These are phyloP conservation scores for Leccinellum rugosiceps DNA, from an alignment of 768 basidiomycete genomes.

Conservation along the genomic window DNA sequence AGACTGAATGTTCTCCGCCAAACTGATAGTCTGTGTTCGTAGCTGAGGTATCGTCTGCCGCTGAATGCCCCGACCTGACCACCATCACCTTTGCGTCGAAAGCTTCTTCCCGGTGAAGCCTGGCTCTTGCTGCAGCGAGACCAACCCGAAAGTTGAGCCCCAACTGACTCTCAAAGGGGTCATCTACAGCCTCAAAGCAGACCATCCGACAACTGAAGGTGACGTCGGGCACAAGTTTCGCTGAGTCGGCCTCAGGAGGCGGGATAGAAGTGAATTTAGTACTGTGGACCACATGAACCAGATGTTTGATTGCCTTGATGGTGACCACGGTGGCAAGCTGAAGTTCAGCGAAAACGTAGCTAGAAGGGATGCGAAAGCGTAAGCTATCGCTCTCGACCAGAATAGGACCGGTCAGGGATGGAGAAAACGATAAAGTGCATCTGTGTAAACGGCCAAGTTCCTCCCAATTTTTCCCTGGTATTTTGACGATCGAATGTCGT, in stretches of 20 bases:
- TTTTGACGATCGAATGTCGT: conserved; percentile 33
- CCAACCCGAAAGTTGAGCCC: conserved; percentile 75
- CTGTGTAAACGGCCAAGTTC: conserved; percentile 62
- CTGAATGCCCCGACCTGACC: conserved; percentile 36
- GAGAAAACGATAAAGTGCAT: conserved; percentile 42
- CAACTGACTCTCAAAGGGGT: conserved; percentile 75
- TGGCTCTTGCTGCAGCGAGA: conserved; percentile 61
- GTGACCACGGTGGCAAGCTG: conserved; percentile 67
- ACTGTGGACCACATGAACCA: conserved; percentile 51
- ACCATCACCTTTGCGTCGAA: conserved; percentile 77
- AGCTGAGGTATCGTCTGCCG: conserved; percentile 32
- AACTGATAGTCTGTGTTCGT: conserved; percentile 62
- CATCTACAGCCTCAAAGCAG: conserved; percentile 78
- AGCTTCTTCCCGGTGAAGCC: conserved; percentile 74
- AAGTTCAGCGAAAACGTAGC: conserved; percentile 72
- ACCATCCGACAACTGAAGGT: conserved; percentile 56
- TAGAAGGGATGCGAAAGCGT: conserved; percentile 75
- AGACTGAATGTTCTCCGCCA: conserved; percentile 58
- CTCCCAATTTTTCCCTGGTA: conserved; percentile 57
- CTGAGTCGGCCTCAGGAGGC: conserved; percentile 65
- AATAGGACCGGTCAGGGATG: conserved; percentile 37
- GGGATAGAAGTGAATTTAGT: conserved; percentile 53
- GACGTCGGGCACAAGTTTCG: conserved; percentile 69
- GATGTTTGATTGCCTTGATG: conserved; percentile 71
- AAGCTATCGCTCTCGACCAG: conserved; percentile 58